These are phyloP conservation scores for Alternaria sp. DNA, from an alignment of 2,329 filamentous ascomycete genomes.

Conservation along the genomic window DNA sequence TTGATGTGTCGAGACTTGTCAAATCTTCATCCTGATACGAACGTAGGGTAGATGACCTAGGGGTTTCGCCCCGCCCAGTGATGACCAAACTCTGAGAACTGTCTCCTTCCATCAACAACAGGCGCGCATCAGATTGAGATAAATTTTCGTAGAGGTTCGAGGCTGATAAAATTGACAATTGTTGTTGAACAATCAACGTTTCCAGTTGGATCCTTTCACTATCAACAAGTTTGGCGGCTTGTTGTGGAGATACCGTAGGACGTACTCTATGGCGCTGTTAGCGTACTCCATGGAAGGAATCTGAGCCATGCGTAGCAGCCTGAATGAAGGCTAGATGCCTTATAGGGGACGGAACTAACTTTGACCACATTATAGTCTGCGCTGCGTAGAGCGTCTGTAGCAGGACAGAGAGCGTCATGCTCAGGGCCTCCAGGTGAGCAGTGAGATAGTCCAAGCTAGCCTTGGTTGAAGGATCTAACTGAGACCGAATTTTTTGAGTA, in stretches of 20 bases:
- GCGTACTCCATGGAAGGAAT: neutral
- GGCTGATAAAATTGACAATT: constrained; percentile 45
- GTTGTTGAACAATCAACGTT: constrained; percentile 51
- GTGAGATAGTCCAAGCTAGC: constrained; percentile 44
- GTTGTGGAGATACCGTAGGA: constrained; percentile 44
- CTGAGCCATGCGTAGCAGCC: neutral
- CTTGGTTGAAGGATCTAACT: constrained; percentile 20
- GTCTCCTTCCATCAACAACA: constrained; percentile 43
- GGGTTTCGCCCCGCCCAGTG: constrained; percentile 12
- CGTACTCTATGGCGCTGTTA: constrained; percentile 31
- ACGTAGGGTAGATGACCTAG: constrained; percentile 35
- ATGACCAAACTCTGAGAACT: constrained; percentile 39
- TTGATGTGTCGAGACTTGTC: constrained; percentile 32
- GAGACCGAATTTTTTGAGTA: constrained; percentile 7
- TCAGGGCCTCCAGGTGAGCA: constrained; percentile 47
- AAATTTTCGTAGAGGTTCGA: constrained; percentile 28
- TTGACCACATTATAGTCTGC: constrained; percentile 51
- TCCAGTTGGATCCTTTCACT: constrained; percentile 51
- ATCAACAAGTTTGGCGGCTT: constrained; percentile 42
- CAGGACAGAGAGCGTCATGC: constrained; percentile 49
- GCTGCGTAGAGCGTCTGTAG: constrained; percentile 51
- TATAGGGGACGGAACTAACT: constrained; percentile 32
- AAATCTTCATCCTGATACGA: constrained; percentile 43
- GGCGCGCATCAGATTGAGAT: constrained; percentile 21
- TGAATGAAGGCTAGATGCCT: neutral